Evolutionary conservation across 169 alveolate species (phyloP).

Genomic region (Eimeria falciformis): DNA sequence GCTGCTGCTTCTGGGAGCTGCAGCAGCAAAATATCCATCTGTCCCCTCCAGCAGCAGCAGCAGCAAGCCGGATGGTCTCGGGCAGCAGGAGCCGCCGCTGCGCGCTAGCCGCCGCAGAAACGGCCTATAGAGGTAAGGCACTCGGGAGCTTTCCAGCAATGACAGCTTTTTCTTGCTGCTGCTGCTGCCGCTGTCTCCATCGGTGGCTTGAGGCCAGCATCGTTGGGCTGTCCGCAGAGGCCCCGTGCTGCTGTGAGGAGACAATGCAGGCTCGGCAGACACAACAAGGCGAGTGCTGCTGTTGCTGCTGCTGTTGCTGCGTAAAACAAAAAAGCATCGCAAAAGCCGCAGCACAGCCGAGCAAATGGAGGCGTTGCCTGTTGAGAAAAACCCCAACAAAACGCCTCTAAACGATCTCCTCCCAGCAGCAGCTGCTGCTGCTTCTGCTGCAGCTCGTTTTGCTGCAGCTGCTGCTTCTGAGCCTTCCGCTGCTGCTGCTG

Average conservation of each 20-base stretch:
- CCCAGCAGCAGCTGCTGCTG: not conserved
- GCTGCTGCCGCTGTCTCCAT: slow-evolving; percentile 28
- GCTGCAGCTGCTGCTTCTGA: not conserved
- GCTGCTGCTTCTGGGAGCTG: not conserved
- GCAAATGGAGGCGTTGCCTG: not conserved
- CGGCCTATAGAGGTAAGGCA: not conserved
- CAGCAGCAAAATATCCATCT: slow-evolving; percentile 18
- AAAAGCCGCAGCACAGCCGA: not conserved
- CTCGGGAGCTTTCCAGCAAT: not conserved
- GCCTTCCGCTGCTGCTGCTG: not conserved
- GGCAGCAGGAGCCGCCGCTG: slow-evolving; percentile 58
- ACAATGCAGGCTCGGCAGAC: not conserved
- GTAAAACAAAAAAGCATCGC: not conserved
- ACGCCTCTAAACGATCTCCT: too few species aligned
- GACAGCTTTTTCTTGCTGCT: not conserved
- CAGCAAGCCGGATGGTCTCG: slow-evolving; percentile 25
- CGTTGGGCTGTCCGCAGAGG: too few species aligned
- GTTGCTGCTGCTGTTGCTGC: slow-evolving; percentile 27
- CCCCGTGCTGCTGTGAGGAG: not conserved
- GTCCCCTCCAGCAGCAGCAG: slow-evolving; percentile 43
- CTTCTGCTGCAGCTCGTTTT: not conserved
- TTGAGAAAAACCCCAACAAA: not conserved
- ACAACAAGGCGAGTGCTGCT: not conserved
- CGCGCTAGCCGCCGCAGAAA: slow-evolving; percentile 68
- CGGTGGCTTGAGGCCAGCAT: too few species aligned